These are phyloP conservation scores for Colletotrichum somersetense DNA, from an alignment of 2,329 filamentous ascomycete species.

Conservation along the genomic window DNA sequence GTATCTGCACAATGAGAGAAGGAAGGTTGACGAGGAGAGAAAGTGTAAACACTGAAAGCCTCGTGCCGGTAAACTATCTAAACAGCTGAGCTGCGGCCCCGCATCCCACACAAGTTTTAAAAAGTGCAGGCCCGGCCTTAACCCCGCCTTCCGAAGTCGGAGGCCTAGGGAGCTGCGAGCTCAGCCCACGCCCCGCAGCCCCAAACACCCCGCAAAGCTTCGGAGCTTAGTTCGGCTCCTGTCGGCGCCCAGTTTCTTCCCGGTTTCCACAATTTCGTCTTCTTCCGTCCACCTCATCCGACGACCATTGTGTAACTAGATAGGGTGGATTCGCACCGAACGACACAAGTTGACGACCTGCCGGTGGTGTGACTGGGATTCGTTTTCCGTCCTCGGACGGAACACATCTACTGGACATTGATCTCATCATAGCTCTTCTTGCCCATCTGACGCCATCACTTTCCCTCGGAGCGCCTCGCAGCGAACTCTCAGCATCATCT, in stretches of 20 bases:
- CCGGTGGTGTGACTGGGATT: not conserved
- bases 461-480: not conserved
- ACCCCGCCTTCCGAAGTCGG: conserved; percentile 56
- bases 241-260: conserved; percentile 37
- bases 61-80: not conserved
- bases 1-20: conserved; percentile 21
- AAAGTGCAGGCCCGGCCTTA: conserved; percentile 45
- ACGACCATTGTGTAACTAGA: not conserved
- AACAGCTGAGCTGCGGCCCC: conserved; percentile 38
- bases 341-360: not conserved
- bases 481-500: conserved; percentile 21
- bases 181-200: conserved; percentile 10
- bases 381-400: no score
- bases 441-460: not conserved
- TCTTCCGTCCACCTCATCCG: conserved; percentile 26
- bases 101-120: conserved; percentile 41
- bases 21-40: conserved; percentile 5
- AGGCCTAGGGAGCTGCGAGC: conserved; percentile 36
- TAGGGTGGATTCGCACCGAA: conserved; percentile 18
- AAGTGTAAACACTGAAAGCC: conserved; percentile 1
- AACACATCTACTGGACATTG: not conserved
- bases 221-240: conserved; percentile 27
- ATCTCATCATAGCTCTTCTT: not conserved
- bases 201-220: conserved; percentile 21
- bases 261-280: conserved; percentile 24